Percentiles rank a stretch among this genome's conserved stretches.
These are phyloP conservation scores for Chloroidium sp. DNA, from an alignment of 163 green algal genomes.

Conservation along the genomic window DNA sequence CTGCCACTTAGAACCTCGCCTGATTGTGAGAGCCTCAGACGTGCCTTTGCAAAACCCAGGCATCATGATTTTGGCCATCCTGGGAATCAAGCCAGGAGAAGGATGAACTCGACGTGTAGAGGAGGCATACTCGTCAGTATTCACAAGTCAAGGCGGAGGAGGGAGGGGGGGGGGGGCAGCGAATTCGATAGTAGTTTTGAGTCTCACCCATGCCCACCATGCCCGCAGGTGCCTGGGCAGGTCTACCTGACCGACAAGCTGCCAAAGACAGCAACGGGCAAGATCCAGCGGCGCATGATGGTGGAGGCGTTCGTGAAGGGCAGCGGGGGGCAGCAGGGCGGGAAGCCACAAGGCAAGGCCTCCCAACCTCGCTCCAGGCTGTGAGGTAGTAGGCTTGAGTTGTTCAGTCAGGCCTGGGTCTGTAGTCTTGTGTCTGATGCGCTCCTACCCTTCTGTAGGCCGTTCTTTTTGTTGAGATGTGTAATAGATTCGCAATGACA, in stretches of 20 bases:
- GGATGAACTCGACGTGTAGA: background rate
- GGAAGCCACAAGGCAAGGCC: background rate
- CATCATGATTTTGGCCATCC: no score
- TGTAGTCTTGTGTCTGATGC: no score
- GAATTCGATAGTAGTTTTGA: background rate
- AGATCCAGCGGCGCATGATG: constrained; percentile 75
- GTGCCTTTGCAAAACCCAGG: no score
- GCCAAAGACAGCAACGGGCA: constrained; percentile 75
- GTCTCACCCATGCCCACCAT: background rate
- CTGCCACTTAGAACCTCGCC: background rate
- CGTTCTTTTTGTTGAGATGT: no score
- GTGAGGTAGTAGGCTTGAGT: background rate
- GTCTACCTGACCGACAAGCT: constrained; percentile 57
- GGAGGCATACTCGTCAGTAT: background rate
- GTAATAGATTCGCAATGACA: no score
- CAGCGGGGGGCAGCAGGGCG: background rate
- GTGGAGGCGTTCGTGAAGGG: constrained; percentile 46
- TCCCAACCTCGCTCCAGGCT: constrained; percentile 12
- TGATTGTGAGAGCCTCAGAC: background rate
- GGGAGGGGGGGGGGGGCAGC: no score
- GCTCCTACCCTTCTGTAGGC: no score
- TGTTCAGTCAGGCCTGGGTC: background rate
- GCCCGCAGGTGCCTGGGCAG: constrained; percentile 36
- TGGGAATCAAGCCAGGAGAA: no score
- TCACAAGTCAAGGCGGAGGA: no score